Percentiles rank a stretch among this genome's conserved stretches.
Evolutionary conservation across 306 rosid genomes (phyloP).

Genomic region (barrel medic (Medicago truncatula)): MtrunA17r5.0-ANR NC_053043.1:31240501-31241000

Average conservation of each 20-base stretch:
- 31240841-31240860: constrained; percentile 86
- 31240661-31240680: constrained; percentile 90
- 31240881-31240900: constrained; percentile 63
- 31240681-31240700: constrained; percentile 95
- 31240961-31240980: neutral
- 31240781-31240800: constrained; percentile 38
- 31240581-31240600: constrained; percentile 1
- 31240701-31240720: constrained; percentile 87
- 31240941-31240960: constrained; percentile 14
- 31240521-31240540: neutral
- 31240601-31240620: constrained; percentile 40
- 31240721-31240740: constrained; percentile 60
- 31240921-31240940: constrained; percentile 20
- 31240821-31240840: constrained; percentile 77
- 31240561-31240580: constrained; percentile 8
- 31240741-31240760: constrained; percentile 10
- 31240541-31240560: constrained; percentile 33
- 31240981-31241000: neutral
- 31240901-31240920: constrained; percentile 18
- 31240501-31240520: constrained; percentile 79
- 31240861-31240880: constrained; percentile 83
- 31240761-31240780: constrained; percentile 30
- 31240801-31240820: constrained; percentile 94
- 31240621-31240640: constrained; percentile 74
- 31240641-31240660: constrained; percentile 93